Base-by-base conservation (phyloP, 2,329 filamentous ascomycete genomes). In the Aspergillus luchuensis region DNA sequence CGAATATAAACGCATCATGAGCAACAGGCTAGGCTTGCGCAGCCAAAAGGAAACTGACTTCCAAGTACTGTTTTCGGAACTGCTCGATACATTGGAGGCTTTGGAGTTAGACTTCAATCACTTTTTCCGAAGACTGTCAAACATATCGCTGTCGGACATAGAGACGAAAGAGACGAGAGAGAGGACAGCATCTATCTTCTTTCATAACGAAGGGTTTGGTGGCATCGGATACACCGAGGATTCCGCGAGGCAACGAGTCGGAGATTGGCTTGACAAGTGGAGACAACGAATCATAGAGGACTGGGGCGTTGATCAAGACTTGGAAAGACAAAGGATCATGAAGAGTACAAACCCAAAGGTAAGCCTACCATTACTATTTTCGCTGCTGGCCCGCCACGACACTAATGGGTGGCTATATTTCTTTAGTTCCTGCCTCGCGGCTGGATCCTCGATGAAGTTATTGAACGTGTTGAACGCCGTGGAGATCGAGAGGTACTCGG, bases 391-490 rank as follows among this genome's bases (percentile, higher is more conserved):
- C 43, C 25, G 28, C 5, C 45, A 15, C 36, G n/a, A 28, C 23
- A 50, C 45, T 60, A 38, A 62, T 36, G 17, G 11, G 19, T 45
- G 28, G 10, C 15, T 23, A 11, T 30, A 10, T 36, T 28, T 23
- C 10, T 21, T 36, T 61, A 85, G 79, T 99, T 99, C 71, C 82
- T 97, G 0, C 92, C 95, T 0, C 86, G 92, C 50, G 89, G 90
- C 17, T 99, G 94, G 93, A 86, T 99, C 55, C 82, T 99, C 19
- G 94, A 98, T 73, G 95, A 99, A 76, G 76, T 99, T 13, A 98
- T 99, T 66, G 86, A 90, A 49, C 85, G 91, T 8, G 93, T 98
- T 0, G 92, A 98, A 76, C 91, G 91, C 73, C 87, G 89, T 55
- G 87, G 88, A 2, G 93, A 99, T 71, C 83, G 91, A 58, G 89